Percentiles rank a stretch among this genome's conserved stretches.
These are phyloP conservation scores for Kodamaea ohmeri DNA, from an alignment of 1,139 yeast genomes.

Conservation along the genomic window DNA sequence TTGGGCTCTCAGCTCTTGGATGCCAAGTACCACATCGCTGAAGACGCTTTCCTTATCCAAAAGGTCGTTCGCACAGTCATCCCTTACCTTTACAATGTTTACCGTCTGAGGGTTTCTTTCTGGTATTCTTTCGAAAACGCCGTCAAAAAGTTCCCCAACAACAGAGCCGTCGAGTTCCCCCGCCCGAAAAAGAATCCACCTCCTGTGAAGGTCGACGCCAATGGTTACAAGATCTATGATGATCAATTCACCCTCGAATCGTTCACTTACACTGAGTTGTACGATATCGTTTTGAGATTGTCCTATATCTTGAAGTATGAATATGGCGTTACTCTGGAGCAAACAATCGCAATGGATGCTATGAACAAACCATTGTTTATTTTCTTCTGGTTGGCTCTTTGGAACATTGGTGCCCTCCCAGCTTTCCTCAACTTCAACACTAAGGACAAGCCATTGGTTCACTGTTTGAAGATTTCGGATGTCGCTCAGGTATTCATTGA, in stretches of 20 bases:
- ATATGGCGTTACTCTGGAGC: conserved; percentile 62
- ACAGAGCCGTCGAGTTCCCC: conserved; percentile 60
- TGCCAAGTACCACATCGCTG: conserved; percentile 50
- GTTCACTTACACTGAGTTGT: conserved; percentile 67
- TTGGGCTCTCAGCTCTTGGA: conserved; percentile 49
- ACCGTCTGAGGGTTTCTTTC: conserved; percentile 52
- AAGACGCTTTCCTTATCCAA: conserved; percentile 51
- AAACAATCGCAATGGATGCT: conserved; percentile 73
- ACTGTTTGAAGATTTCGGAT: conserved; percentile 72
- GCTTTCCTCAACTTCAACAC: conserved; percentile 84
- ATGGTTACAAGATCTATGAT: conserved; percentile 45
- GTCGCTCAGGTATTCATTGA: conserved; percentile 70
- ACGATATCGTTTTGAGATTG: conserved; percentile 61
- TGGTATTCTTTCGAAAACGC: conserved; percentile 65
- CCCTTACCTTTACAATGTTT: conserved; percentile 43
- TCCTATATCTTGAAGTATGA: conserved; percentile 63
- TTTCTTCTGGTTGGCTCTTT: conserved; percentile 77
- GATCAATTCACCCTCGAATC: conserved; percentile 57
- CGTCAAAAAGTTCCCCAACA: conserved; percentile 50
- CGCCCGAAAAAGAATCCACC: conserved; percentile 46
- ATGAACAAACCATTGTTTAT: conserved; percentile 83
- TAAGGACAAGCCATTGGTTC: conserved; percentile 69
- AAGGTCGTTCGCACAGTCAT: conserved; percentile 39
- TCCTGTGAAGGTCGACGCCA: conserved; percentile 24
- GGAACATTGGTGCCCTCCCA: conserved; percentile 91